phyloP scores from a whole-genome alignment of 2,329 filamentous ascomycete genomes.

The Fusarium siculi region DNA sequence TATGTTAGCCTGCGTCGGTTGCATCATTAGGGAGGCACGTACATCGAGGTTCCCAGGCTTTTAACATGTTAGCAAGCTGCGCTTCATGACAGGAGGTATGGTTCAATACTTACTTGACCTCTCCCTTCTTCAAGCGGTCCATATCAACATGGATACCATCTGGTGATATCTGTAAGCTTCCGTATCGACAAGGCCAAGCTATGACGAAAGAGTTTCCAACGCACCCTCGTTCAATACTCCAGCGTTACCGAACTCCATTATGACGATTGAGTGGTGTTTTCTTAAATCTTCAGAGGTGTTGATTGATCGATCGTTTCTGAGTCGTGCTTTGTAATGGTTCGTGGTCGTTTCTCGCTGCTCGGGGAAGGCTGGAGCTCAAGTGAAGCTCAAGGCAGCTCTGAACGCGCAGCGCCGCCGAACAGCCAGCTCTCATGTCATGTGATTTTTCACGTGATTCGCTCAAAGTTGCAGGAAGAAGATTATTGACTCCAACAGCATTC shows the following conservation, averaged over 20 bases:
- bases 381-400: constrained; percentile 60
- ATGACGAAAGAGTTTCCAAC: constrained; percentile 41
- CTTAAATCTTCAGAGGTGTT: background rate
- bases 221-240: constrained; percentile 73
- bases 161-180: constrained; percentile 53
- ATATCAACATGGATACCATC: constrained; percentile 99
- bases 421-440: constrained; percentile 28
- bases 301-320: constrained; percentile 7
- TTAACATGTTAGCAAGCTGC: constrained; percentile 46
- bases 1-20: constrained; percentile 41
- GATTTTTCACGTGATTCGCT: constrained; percentile 30
- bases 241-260: constrained; percentile 72
- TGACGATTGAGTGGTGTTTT: constrained; percentile 10
- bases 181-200: constrained; percentile 23
- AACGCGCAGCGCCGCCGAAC: constrained; percentile 53
- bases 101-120: constrained; percentile 84
- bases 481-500: background rate
- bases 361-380: constrained; percentile 51
- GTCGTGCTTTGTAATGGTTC: constrained; percentile 38
- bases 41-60: constrained; percentile 98
- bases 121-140: constrained; percentile 97
- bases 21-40: constrained; percentile 53
- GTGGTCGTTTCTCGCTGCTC: constrained; percentile 41
- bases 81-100: background rate
- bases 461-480: too few species aligned